phyloP scores from a whole-genome alignment of 192 early-diverging fungal species.

The Ambispora gerdemannii region DNA sequence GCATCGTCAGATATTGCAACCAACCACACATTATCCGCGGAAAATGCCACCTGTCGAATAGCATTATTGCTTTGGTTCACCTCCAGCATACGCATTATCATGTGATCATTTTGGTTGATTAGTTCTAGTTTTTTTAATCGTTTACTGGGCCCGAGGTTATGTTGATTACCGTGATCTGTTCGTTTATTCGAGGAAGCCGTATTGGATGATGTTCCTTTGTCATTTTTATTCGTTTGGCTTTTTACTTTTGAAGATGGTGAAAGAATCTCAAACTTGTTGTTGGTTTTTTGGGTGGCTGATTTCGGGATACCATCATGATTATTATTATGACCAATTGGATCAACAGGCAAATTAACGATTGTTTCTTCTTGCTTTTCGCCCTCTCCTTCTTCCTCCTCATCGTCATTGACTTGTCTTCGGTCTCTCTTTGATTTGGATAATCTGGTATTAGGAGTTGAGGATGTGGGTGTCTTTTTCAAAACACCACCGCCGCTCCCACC shows the following conservation, averaged over 20 bases:
- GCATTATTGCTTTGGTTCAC: neutral
- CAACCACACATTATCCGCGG: constrained; percentile 15
- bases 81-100: neutral
- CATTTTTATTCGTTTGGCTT: neutral
- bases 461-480: neutral
- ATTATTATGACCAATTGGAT: too few relatives aligned
- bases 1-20: constrained; percentile 19
- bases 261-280: neutral
- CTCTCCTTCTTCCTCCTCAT: neutral
- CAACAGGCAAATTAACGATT: neutral
- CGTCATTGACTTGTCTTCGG: too few relatives aligned
- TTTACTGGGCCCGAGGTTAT: neutral
- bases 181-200: neutral
- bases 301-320: too few relatives aligned
- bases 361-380: neutral
- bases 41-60: constrained; percentile 24
- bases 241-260: neutral
- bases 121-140: neutral
- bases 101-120: neutral
- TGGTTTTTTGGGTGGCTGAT: neutral
- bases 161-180: neutral
- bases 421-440: neutral
- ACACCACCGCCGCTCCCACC: neutral
- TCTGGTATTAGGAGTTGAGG: neutral
- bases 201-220: neutral